These are phyloP conservation scores for Sanguinoderma infundibulare DNA, from an alignment of 1,284 basidiomycete genomes.

Conservation along the genomic window DNA sequence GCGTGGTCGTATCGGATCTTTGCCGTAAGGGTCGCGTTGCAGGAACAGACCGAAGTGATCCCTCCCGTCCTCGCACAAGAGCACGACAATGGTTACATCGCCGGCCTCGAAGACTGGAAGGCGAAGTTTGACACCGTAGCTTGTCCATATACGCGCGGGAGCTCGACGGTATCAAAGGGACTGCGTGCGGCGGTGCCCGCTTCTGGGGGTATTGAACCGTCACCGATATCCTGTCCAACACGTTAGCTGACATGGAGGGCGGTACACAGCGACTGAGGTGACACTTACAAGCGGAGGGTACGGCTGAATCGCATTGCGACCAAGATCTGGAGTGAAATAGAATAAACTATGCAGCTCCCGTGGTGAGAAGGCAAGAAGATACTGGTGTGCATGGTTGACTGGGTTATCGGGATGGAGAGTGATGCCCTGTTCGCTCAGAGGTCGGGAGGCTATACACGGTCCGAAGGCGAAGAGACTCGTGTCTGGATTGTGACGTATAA, in stretches of 20 bases:
- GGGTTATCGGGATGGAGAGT: neutral
- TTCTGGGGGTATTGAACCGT: no score
- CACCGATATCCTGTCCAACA: neutral
- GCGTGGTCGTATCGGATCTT: neutral
- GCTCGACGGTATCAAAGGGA: neutral
- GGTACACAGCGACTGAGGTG: neutral
- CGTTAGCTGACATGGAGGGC: neutral
- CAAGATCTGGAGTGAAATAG: no score
- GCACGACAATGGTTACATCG: neutral
- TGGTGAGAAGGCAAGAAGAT: no score
- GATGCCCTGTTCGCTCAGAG: neutral
- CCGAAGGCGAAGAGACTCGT: constrained; percentile 1
- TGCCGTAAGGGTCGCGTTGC: neutral
- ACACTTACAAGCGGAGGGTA: no score
- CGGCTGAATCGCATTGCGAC: no score
- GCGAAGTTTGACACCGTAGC: neutral
- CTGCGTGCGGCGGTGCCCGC: neutral
- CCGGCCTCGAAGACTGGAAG: neutral
- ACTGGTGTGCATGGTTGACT: no score
- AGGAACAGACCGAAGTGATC: neutral
- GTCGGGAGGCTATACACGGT: neutral
- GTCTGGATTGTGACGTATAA: neutral
- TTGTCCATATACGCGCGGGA: neutral
- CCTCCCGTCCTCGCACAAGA: neutral
- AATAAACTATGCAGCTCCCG: no score